Base-by-base conservation (phyloP, 2,329 filamentous ascomycete genomes). In the Ascosphaera aggregata region DNA sequence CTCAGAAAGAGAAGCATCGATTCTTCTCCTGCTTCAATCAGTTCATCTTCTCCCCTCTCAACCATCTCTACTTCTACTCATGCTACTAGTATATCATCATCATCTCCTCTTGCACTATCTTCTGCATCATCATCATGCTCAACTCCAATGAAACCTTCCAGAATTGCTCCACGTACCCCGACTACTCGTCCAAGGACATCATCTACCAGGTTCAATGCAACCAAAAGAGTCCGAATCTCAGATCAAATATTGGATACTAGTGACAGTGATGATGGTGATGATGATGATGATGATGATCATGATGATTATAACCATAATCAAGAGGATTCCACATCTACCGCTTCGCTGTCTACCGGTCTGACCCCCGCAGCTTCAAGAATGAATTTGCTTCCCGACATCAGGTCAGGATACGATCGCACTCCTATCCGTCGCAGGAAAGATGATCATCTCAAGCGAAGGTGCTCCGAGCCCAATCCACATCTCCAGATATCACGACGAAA, bases 161-260 rank as follows among this genome's bases (percentile, higher is more conserved):
- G n/a, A n/a, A n/a, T n/a, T n/a, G n/a, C n/a, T 11, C 22, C 22
- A 7, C 22, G 22, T 11, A 27, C 22, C 22, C 22, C 22, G 11
- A 27, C 7, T 11, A 7, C 22, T 11, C 22, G 22, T 11, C 22
- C 7, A 16, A 41, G 35, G 13, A 34, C 39, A 9, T 17, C n/a
- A 3, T 34, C 39, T 5, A 37, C 34, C 32, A 37, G 18, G 27
- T n/a, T 5, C 5, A 41, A 36, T 15, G n/a, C 17, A 2, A 18
- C 18, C 22, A 65, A 64, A 44, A 56, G 51, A 44, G 57, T 61
- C 27, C 59, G 62, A 18, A 63, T 64, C 45, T 64, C 62, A 1
- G 59, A 62, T 38, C 7, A 27, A n/a, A n/a, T n/a, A n/a, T n/a
- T n/a, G n/a, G n/a, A n/a, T n/a, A n/a, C n/a, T n/a, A n/a, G n/a